A percentile compares a stretch with the other conserved stretches of the same genome.
These are phyloP conservation scores for Diaporthe helianthi DNA, from an alignment of 2,329 filamentous ascomycete genomes.

Conservation along the genomic window DNA sequence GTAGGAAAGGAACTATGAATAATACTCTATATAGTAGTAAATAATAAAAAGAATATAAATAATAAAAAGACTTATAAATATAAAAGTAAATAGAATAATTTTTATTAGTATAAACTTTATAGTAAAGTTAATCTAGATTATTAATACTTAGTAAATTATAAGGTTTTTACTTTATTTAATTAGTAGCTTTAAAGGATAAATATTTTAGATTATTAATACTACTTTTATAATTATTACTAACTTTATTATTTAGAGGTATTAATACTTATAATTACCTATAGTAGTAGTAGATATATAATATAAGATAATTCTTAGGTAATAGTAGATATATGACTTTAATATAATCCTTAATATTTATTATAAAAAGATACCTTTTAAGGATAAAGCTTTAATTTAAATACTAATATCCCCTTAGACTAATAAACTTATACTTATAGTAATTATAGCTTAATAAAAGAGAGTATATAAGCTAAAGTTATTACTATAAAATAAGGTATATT, in stretches of 20 bases:
- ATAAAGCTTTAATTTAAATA: not conserved
- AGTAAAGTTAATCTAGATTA: not conserved
- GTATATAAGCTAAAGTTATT: not conserved
- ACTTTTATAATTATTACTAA: not conserved
- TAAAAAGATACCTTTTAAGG: not conserved
- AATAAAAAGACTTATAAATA: not conserved
- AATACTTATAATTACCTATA: not conserved
- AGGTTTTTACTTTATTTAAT: not conserved
- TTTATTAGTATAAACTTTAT: not conserved
- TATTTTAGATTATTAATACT: not conserved
- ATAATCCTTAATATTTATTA: not conserved
- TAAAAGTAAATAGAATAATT: not conserved
- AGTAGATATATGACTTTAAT: not conserved
- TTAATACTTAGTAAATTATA: not conserved
- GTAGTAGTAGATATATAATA: conserved; percentile 4
- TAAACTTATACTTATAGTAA: not conserved
- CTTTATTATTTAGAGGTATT: not conserved
- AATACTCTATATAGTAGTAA: not conserved
- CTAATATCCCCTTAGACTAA: no score
- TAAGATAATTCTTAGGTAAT: not conserved
- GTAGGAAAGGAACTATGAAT: no score
- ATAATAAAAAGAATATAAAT: not conserved
- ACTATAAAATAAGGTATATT: not conserved
- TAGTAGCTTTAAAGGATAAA: not conserved
- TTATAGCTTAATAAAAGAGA: not conserved